Evolutionary conservation across 495 filamentous ascomycete species (phyloP).

Genomic region (Daldinia decipiens): DNA sequence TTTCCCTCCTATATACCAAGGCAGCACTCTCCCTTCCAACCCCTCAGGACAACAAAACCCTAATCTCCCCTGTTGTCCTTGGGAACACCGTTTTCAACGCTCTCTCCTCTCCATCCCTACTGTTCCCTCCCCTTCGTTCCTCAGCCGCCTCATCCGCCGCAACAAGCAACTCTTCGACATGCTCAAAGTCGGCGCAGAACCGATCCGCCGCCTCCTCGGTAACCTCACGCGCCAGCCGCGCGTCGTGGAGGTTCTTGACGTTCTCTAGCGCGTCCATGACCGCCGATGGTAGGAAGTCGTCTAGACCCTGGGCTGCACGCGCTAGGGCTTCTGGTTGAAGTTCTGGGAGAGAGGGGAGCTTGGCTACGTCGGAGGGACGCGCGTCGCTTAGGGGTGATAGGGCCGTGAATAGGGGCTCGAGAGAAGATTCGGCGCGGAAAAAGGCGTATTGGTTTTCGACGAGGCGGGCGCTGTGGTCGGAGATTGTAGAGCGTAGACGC

Average conservation of each 20-base stretch:
- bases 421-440: conserved; percentile 77
- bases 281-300: conserved; percentile 91
- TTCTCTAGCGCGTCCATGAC: conserved; percentile 90
- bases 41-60: conserved; percentile 72
- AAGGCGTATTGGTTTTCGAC: conserved; percentile 70
- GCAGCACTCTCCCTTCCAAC: background rate
- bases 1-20: background rate
- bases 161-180: conserved; percentile 72
- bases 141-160: conserved; percentile 57
- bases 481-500: conserved; percentile 60
- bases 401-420: conserved; percentile 73
- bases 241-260: conserved; percentile 75
- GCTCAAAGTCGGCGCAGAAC: conserved; percentile 93
- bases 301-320: conserved; percentile 77
- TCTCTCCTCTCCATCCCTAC: conserved; percentile 46
- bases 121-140: conserved; percentile 43
- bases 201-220: conserved; percentile 84
- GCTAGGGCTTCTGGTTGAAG: conserved; percentile 71
- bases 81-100: conserved; percentile 77
- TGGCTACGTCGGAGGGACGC: conserved; percentile 50
- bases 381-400: conserved; percentile 55
- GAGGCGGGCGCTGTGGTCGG: conserved; percentile 57
- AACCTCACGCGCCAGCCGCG: conserved; percentile 74
- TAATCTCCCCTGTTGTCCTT: conserved; percentile 84
- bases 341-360: conserved; percentile 36